Evolutionary conservation across 768 basidiomycete genomes (phyloP), one percentile per base, ranked within the genome.

Genomic region (Rhizopogon vesiculosus): DNA sequence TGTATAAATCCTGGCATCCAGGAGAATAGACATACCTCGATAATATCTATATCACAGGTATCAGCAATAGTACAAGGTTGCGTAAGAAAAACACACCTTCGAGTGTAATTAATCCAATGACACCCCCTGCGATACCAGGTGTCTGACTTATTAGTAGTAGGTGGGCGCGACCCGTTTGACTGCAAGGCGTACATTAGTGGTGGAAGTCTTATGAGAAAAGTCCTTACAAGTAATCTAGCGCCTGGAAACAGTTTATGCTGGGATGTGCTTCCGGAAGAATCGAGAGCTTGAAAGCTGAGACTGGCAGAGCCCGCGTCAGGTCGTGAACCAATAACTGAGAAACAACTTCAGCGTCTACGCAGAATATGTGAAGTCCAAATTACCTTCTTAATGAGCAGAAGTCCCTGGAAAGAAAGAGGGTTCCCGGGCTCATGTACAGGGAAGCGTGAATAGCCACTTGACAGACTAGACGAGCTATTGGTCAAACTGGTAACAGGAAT

Each of bases 131-230:
- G 18, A 76, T 70, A 0, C 96, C 96, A 2, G 96, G 96, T 0
- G 90, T 90, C 16, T 77, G 78, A 62, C 88, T 91, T 40, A 99
- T 82, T 31, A 99, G 72, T 12, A 98, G 75, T 50, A 99, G 76
- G 74, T 99, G 96, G 1, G 94, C 92, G 42, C 95, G 84, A 2
- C 96, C 96, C 0, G 94, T 95, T 78, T 97, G 96, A 72, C 89
- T 91, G 50, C 13, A 42, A 38, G 42, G 8, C 35, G 40, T 35
- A 38, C 48, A 55, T 39, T 31, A 55, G n/a, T 40, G 29, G 16
- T 12, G 2, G 9, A 59, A 15, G 15, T 33, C 38, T 28, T 18
- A 7, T 10, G 18, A 43, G 38, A 13, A 12, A 18, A 0, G 44
- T 15, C 64, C 82, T 39, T 63, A 91, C 89, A 91, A 95, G 66